phyloP scores from a whole-genome alignment of 768 basidiomycete genomes.

The Mycena venus region DNA sequence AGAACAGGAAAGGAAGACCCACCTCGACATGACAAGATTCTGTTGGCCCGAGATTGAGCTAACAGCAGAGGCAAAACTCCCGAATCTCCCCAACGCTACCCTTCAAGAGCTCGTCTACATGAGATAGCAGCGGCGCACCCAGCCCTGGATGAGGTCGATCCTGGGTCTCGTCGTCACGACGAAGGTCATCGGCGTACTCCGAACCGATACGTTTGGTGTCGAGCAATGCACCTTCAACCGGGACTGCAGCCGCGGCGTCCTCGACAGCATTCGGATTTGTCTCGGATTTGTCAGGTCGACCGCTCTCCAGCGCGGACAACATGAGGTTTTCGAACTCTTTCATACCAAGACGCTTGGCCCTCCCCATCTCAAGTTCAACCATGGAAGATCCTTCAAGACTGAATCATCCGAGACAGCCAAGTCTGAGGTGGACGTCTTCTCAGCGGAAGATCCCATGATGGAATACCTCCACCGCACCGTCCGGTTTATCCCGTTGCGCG shows the following conservation, averaged over 20 bases:
- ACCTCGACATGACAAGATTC: slow-evolving; percentile 10
- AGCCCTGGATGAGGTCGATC: slow-evolving; percentile 23
- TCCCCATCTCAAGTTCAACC: slow-evolving; percentile 7
- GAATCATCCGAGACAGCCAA: not conserved
- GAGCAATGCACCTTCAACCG: slow-evolving; percentile 13
- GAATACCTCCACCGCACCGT: slow-evolving; percentile 16
- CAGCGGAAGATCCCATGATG: slow-evolving; percentile 3
- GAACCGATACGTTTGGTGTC: slow-evolving; percentile 16
- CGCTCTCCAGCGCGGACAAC: slow-evolving; percentile 20
- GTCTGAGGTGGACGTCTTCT: not conserved
- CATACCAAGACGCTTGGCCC: slow-evolving; percentile 6
- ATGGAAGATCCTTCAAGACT: not conserved
- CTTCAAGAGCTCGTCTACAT: slow-evolving; percentile 19
- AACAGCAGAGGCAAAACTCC: not conserved
- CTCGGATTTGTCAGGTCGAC: slow-evolving; percentile 4
- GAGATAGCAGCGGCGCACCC: slow-evolving; percentile 20
- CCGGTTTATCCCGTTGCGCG: slow-evolving; percentile 11
- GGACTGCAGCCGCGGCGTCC: slow-evolving; percentile 12
- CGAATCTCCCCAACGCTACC: not conserved
- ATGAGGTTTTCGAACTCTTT: slow-evolving; percentile 13
- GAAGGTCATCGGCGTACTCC: slow-evolving; percentile 11
- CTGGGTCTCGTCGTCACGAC: slow-evolving; percentile 10
- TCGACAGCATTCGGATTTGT: slow-evolving; percentile 17
- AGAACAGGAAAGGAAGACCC: not conserved
- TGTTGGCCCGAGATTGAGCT: slow-evolving; percentile 20